Evolutionary conservation across 2,329 filamentous ascomycete species (phyloP).

Genomic region (Aureobasidium lini): DNA sequence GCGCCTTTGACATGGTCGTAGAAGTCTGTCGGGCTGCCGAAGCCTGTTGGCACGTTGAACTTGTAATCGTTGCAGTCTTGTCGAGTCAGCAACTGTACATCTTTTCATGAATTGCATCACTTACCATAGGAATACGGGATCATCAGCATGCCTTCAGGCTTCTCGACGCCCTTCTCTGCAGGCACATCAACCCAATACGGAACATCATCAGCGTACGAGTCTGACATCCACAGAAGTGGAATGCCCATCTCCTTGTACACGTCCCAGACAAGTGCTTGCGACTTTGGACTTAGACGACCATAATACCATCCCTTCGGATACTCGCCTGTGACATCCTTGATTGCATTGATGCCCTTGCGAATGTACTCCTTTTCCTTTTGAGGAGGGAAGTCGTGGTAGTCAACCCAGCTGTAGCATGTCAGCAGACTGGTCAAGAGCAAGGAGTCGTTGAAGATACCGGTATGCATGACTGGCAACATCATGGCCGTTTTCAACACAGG

Average conservation of each 20-base stretch:
- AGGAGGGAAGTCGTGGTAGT: constrained; percentile 39
- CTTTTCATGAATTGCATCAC: not conserved
- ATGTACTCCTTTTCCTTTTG: constrained; percentile 45
- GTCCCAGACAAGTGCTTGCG: constrained; percentile 39
- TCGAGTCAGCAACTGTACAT: too few relatives aligned
- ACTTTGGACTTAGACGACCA: constrained; percentile 39
- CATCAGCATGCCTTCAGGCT: constrained; percentile 46
- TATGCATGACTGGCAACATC: constrained; percentile 43
- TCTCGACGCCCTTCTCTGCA: constrained; percentile 34
- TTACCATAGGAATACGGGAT: constrained; percentile 42
- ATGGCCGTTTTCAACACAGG: constrained; percentile 43
- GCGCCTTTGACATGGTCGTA: constrained; percentile 42
- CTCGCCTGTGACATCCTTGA: constrained; percentile 38
- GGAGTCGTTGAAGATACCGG: not conserved
- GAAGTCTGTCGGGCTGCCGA: constrained; percentile 39
- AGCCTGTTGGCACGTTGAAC: constrained; percentile 38
- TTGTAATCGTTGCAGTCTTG: constrained; percentile 49
- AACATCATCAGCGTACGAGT: constrained; percentile 49
- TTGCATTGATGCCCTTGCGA: constrained; percentile 33
- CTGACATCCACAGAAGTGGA: constrained; percentile 42
- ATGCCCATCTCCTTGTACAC: constrained; percentile 48
- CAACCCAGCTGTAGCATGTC: constrained; percentile 42
- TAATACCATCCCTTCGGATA: constrained; percentile 46
- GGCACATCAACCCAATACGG: constrained; percentile 51
- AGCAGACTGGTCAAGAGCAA: not conserved